Evolutionary conservation across 768 basidiomycete species (phyloP), one percentile per base, ranked within the genome.

Genomic region (Phlegmacium glaucopus): DNA sequence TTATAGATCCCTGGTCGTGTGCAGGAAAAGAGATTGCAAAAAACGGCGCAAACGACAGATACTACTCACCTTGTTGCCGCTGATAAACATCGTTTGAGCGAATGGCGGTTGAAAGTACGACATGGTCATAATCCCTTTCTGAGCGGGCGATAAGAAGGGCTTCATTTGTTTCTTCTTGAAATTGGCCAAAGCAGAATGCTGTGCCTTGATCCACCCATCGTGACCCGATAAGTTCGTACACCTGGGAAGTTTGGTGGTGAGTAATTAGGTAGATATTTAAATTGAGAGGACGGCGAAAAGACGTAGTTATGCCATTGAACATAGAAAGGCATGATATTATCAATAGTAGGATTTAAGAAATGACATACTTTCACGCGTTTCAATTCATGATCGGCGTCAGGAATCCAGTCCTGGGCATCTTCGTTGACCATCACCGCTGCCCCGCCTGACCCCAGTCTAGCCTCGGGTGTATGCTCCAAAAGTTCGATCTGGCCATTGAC

Each of bases 181-280:
- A 88, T 62, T 94, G 85, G 38, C 94, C 94, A 60, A 89, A 90
- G 65, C 94, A 96, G 63, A 94, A 90, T 1, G 96, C 96, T 13
- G 96, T 99, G 39, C 96, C 96, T 63, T 93, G 85, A 75, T 99
- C 96, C 46, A 85, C 78, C 96, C 96, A 99, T 47, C 85, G 82
- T 54, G 87, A 79, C 49, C 87, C 91, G 44, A 92, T 80, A 50
- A 99, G 85, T 67, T 94, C 87, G 68, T 99, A 98, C 22, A 99
- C 95, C 87, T 99, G 52, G 15, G 49, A 56, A 44, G 53, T 53
- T 42, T 45, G 38, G 60, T 44, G 50, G 50, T 54, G 54, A 34
- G 45, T 38, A 41, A 52, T 12, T 30, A 37, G 42, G 34, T 42
- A 25, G 17, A 48, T 13, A 30, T 30, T 26, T 27, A 18, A 43